Evolutionary conservation across 306 rosid species (phyloP).

Genomic region (Citrullus colocynthis): DNA sequence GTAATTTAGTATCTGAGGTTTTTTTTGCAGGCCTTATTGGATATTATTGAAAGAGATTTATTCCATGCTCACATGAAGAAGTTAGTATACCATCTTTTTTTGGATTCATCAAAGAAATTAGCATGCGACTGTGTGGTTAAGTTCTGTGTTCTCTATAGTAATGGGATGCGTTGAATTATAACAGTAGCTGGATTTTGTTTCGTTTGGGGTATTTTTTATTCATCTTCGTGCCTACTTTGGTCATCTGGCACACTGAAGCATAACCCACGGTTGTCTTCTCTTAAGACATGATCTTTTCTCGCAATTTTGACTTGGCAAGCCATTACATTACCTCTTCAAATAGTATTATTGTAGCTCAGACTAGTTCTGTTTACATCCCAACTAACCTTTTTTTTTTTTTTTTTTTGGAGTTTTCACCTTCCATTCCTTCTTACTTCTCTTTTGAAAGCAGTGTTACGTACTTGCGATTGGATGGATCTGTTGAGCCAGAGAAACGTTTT

Average conservation of each 20-base stretch:
- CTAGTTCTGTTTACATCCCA: not conserved
- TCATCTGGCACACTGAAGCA: not conserved
- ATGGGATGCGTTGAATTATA: not conserved
- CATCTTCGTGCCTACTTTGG: not conserved
- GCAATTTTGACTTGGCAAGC: not conserved
- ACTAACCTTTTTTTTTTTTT: not conserved
- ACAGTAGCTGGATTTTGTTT: not conserved
- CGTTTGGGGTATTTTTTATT: not conserved
- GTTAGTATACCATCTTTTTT: constrained; percentile 30
- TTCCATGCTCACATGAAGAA: constrained; percentile 77
- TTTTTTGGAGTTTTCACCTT: not conserved
- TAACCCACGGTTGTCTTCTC: not conserved
- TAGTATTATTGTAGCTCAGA: not conserved
- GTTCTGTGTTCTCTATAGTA: constrained; percentile 6
- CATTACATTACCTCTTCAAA: not conserved
- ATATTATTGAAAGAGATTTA: constrained; percentile 87
- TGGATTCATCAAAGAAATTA: constrained; percentile 1
- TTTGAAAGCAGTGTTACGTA: constrained; percentile 53
- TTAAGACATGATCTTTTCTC: not conserved
- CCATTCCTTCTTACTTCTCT: not conserved
- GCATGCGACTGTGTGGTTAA: not conserved
- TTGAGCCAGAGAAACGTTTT: constrained; percentile 74
- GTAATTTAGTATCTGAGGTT: constrained; percentile 13
- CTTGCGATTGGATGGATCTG: constrained; percentile 93
- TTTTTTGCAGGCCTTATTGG: constrained; percentile 74